Base-by-base conservation (phyloP, 169 alveolate genomes). In the Plasmodium vinckei region DNA sequence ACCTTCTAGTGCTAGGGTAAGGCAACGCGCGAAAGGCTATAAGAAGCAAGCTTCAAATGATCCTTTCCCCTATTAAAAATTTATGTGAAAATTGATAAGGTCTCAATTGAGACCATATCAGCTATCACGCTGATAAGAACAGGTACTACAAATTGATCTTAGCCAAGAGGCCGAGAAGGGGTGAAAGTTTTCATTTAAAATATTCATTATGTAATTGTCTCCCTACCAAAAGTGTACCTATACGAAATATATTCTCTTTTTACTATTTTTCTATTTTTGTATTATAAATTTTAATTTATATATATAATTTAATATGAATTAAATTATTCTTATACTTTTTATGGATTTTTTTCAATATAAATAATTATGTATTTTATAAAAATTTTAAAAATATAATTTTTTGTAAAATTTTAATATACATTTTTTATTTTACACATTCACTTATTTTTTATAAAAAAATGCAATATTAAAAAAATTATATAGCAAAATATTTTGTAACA, bases 151-250 rank as follows among this genome's bases (percentile, higher is more conserved):
- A 94, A 94, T 94, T 94, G 96, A 94, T 94, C 96, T 92, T 94
- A 94, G 96, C 96, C 96, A 94, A 94, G 96, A 94, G 96, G 96
- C 96, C 96, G 96, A 94, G 96, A 94, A 94, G 96, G 96, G 90
- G 12, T 39, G 54, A 82, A 3, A 1, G 17, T 12, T 0, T 1
- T 19, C 0, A 0, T 0, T 33, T 54, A 33, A 21, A 67, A 42
- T 27, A 12, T 25, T 9, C 84, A 82, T 19, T 67, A 57, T 67
- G 88, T 77, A 77, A 61, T 27, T 77, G 9, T 77, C 65, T 77
- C 88, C 73, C 88, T 77, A 77, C 67, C 69, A 77, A 77, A 77
- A 47, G 67, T 77, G 88, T 77, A 77, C 88, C 47, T 77, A 63
- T 77, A 3, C 3, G 42, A 33, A 33, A 33, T 33, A 33, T 33